A percentile compares a stretch with the other conserved stretches of the same genome.
phyloP scores from a whole-genome alignment of 2,329 filamentous ascomycete species.

The Sphaerulina vaccinii region DNA sequence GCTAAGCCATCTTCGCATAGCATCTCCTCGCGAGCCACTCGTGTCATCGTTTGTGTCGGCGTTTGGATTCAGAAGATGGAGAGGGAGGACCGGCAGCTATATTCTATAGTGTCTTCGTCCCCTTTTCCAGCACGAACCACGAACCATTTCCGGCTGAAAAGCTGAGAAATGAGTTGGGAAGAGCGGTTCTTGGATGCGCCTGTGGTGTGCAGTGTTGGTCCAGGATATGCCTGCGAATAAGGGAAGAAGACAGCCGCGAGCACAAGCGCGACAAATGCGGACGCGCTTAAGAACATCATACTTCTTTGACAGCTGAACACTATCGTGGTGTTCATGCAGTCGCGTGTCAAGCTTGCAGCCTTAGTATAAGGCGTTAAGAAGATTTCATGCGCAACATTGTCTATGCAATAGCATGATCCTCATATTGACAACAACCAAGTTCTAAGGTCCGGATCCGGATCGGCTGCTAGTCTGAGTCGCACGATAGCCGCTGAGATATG shows the following conservation, averaged over 20 bases:
- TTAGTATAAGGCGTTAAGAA: conserved; percentile 2
- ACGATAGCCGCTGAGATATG: conserved; percentile 4
- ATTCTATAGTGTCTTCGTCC: not conserved
- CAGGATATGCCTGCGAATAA: conserved; percentile 18
- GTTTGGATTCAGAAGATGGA: conserved; percentile 6
- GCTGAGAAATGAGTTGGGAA: conserved; percentile 9
- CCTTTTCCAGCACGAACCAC: conserved; percentile 12
- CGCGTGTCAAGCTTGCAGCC: conserved; percentile 16
- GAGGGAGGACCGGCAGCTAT: not conserved
- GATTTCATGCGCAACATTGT: not conserved
- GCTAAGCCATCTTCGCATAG: conserved; percentile 4
- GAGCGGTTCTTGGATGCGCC: conserved; percentile 7
- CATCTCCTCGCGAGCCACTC: conserved; percentile 7
- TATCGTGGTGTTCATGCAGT: conserved; percentile 4
- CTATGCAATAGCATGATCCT: conserved; percentile 18
- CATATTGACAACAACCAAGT: conserved; percentile 15
- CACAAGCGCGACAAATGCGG: not conserved
- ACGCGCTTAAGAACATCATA: not conserved
- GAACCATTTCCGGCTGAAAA: conserved; percentile 5
- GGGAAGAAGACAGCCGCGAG: not conserved
- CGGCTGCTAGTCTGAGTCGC: conserved; percentile 9
- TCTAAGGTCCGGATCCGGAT: not conserved
- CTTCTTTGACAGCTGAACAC: conserved; percentile 5
- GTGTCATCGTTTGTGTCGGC: conserved; percentile 2
- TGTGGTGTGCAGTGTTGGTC: conserved; percentile 8